These are phyloP conservation scores for Colletotrichum sansevieriae DNA, from an alignment of 2,329 filamentous ascomycete species.

Conservation along the genomic window DNA sequence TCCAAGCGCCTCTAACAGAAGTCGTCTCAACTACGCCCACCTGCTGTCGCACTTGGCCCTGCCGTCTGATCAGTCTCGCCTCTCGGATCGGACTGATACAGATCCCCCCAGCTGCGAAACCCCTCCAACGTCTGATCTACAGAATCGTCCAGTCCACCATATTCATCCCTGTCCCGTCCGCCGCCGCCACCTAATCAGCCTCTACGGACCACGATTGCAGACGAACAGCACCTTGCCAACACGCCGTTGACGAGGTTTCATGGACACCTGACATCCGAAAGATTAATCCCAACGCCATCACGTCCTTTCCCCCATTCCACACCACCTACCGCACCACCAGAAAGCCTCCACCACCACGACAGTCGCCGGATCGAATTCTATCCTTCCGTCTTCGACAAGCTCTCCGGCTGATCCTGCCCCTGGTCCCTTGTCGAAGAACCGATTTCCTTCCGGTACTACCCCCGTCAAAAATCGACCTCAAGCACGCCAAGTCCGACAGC, in stretches of 20 bases:
- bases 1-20: constrained; percentile 60
- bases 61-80: constrained; percentile 46
- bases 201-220: neutral
- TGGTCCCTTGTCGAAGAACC: constrained; percentile 24
- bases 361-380: constrained; percentile 36
- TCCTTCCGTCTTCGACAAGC: constrained; percentile 32
- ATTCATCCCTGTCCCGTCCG: constrained; percentile 35
- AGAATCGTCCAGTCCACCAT: constrained; percentile 33
- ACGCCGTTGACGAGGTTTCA: constrained; percentile 54
- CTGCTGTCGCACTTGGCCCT: constrained; percentile 46
- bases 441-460: constrained; percentile 32
- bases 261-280: constrained; percentile 54
- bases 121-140: constrained; percentile 61
- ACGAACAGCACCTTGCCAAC: constrained; percentile 39
- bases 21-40: constrained; percentile 57
- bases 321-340: constrained; percentile 22
- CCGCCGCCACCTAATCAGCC: constrained; percentile 42
- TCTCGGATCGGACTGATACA: constrained; percentile 43
- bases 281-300: constrained; percentile 29
- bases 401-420: constrained; percentile 15
- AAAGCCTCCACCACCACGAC: constrained; percentile 24
- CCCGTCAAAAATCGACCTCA: constrained; percentile 37
- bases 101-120: constrained; percentile 56
- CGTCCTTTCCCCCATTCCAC: constrained; percentile 21
- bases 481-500: constrained; percentile 35